A percentile compares a stretch with the other conserved stretches of the same genome.
Evolutionary conservation across 2,329 filamentous ascomycete species (phyloP).

Genomic region (Hirsutella minnesotensis): DNA sequence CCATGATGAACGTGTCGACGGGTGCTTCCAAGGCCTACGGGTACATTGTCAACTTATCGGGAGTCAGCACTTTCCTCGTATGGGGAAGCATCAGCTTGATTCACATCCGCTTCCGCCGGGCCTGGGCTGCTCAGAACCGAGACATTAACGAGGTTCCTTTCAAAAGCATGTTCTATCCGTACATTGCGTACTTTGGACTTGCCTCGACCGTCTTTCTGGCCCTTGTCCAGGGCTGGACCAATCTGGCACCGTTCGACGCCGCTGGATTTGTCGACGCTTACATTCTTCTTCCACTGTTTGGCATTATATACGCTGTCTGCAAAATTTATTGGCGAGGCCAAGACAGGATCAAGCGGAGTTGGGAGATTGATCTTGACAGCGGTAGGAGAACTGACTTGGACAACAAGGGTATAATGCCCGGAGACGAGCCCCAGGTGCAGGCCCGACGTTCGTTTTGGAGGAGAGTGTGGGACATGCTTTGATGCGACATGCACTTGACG

Average conservation of each 20-base stretch:
- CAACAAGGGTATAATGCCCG: slow-evolving; percentile 18
- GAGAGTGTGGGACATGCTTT: slow-evolving; percentile 29
- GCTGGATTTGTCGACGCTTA: slow-evolving; percentile 53
- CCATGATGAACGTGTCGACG: slow-evolving; percentile 63
- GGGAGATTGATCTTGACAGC: slow-evolving; percentile 44
- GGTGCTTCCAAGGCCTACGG: slow-evolving; percentile 52
- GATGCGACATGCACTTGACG: slow-evolving; percentile 3
- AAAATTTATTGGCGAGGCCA: slow-evolving; percentile 39
- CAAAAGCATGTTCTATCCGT: slow-evolving; percentile 41
- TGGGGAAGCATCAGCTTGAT: slow-evolving; percentile 61
- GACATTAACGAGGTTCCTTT: slow-evolving; percentile 42
- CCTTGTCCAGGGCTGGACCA: slow-evolving; percentile 50
- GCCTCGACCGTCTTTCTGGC: slow-evolving; percentile 46
- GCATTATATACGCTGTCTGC: slow-evolving; percentile 41
- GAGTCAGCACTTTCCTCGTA: slow-evolving; percentile 60
- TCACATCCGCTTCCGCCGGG: slow-evolving; percentile 59
- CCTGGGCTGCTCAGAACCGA: slow-evolving; percentile 48
- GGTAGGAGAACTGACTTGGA: slow-evolving; percentile 45
- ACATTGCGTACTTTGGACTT: slow-evolving; percentile 47
- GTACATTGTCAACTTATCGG: slow-evolving; percentile 60
- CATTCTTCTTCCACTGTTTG: slow-evolving; percentile 48
- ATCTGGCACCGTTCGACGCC: slow-evolving; percentile 43
- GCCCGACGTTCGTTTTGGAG: slow-evolving; percentile 28
- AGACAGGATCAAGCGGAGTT: slow-evolving; percentile 35
- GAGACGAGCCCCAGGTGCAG: slow-evolving; percentile 16